Evolutionary conservation across 2,329 filamentous ascomycete genomes (phyloP).

Genomic region (Tolypocladium guangdongense): DNA sequence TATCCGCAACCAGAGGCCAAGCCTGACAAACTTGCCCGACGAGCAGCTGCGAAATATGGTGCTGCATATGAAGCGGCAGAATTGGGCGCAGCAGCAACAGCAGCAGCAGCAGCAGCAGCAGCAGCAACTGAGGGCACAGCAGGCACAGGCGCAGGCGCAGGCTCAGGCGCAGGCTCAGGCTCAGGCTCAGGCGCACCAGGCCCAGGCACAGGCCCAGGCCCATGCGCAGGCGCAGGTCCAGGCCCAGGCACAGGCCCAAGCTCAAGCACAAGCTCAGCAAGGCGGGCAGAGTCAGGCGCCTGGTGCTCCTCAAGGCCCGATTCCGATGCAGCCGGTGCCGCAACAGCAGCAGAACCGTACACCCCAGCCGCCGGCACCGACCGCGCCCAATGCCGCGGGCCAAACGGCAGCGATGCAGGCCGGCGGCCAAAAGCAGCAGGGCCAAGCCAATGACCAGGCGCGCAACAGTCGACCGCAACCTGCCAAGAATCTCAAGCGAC

Average conservation of each 20-base stretch:
- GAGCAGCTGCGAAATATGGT: slow-evolving; percentile 22
- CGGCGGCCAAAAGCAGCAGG: slow-evolving; percentile 17
- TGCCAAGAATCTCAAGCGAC: slow-evolving; percentile 38
- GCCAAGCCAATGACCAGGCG: slow-evolving; percentile 13
- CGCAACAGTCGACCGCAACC: slow-evolving; percentile 14
- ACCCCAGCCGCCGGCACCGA: slow-evolving; percentile 26
- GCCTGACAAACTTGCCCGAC: slow-evolving; percentile 18
- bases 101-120: slow-evolving; percentile 21
- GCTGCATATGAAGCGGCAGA: slow-evolving; percentile 20
- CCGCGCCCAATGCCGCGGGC: slow-evolving; percentile 30
- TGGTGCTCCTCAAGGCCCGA: slow-evolving; percentile 34
- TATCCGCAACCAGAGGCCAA: slow-evolving; percentile 14
- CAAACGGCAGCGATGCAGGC: slow-evolving; percentile 24
- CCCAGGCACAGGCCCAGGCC: slow-evolving; percentile 23
- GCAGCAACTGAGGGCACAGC: slow-evolving; percentile 9
- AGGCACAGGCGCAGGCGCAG: slow-evolving; percentile 6
- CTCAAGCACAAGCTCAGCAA: slow-evolving; percentile 26
- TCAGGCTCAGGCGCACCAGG: slow-evolving; percentile 12
- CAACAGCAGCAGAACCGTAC: slow-evolving; percentile 36
- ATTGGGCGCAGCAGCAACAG: slow-evolving; percentile 17
- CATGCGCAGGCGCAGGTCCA: slow-evolving; percentile 23
- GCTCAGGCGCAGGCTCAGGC: slow-evolving; percentile 6
- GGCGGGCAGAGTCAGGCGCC: slow-evolving; percentile 28
- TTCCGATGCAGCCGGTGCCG: slow-evolving; percentile 45
- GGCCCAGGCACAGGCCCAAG: slow-evolving; percentile 18